A percentile compares a stretch with the other conserved stretches of the same genome.
These are phyloP conservation scores for Aspergillus pseudoglaucus DNA, from an alignment of 2,329 filamentous ascomycete genomes.

Conservation along the genomic window DNA sequence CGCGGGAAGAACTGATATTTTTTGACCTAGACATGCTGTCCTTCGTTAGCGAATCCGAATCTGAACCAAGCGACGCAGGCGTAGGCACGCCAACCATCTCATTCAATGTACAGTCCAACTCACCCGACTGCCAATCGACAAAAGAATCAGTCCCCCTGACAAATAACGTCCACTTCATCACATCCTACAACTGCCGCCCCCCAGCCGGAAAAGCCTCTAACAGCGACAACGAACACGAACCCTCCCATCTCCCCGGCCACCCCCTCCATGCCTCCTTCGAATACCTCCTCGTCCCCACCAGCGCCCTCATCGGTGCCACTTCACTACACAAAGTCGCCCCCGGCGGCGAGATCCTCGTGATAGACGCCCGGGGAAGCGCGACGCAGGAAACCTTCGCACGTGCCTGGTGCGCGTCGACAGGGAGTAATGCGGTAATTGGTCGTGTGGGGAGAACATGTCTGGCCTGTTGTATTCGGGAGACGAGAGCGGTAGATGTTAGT, in stretches of 20 bases:
- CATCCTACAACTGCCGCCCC: conserved; percentile 48
- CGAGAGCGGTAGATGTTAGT: conserved; percentile 32
- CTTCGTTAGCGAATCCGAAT: not conserved
- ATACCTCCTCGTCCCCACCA: not conserved
- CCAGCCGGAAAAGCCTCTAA: conserved; percentile 29
- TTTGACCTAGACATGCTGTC: not conserved
- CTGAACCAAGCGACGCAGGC: conserved; percentile 3
- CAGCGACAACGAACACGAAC: conserved; percentile 2
- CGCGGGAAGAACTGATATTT: not conserved
- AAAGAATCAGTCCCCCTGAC: conserved; percentile 34
- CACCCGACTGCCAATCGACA: conserved; percentile 9
- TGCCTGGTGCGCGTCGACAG: conserved; percentile 40
- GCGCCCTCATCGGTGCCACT: not conserved
- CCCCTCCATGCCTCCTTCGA: conserved; percentile 30
- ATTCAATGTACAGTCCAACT: conserved; percentile 17
- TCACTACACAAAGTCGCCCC: not conserved
- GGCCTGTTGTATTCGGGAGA: conserved; percentile 39
- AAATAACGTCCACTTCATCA: conserved; percentile 50
- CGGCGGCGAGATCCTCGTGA: conserved; percentile 22
- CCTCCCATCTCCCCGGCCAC: conserved; percentile 31
- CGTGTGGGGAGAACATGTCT: conserved; percentile 33
- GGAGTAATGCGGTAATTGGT: conserved; percentile 36
- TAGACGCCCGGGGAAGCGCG: conserved; percentile 30
- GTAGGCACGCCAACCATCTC: conserved; percentile 20
- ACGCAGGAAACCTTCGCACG: conserved; percentile 36